Conservation (phyloP, 352 stramenopile species). For the Nothophytophthora sp. region DNA sequence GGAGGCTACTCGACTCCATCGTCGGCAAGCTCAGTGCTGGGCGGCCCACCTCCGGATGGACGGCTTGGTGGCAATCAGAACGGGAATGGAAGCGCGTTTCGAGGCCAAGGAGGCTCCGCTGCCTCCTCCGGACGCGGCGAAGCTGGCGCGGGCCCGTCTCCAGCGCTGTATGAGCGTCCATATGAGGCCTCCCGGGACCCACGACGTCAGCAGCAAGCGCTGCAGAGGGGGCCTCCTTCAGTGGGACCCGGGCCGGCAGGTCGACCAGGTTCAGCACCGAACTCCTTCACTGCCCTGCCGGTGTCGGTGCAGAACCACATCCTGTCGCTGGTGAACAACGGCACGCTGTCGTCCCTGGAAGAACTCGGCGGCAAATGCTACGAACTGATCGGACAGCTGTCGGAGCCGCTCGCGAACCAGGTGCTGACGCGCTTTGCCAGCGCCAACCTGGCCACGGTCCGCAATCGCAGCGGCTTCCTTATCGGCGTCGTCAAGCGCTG, state of each 20-base stretch:
- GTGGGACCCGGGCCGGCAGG: no score
- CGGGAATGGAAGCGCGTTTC: slow-evolving; percentile 15
- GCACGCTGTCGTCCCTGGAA: slow-evolving; percentile 60
- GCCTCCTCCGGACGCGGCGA: neutral
- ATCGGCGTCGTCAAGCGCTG: slow-evolving; percentile 82
- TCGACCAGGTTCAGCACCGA: no score
- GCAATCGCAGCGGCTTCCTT: slow-evolving; percentile 82
- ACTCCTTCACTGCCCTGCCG: slow-evolving; percentile 39
- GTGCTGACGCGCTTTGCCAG: slow-evolving; percentile 73
- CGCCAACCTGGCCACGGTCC: slow-evolving; percentile 67
- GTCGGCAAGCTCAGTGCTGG: slow-evolving; percentile 28
- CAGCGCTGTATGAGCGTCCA: slow-evolving; percentile 31
- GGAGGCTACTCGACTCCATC: slow-evolving; percentile 12
- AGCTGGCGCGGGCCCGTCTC: slow-evolving; percentile 3
- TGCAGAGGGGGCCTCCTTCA: slow-evolving; percentile 19
- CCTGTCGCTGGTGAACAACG: slow-evolving; percentile 55
- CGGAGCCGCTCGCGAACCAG: slow-evolving; percentile 73
- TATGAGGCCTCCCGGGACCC: slow-evolving; percentile 30
- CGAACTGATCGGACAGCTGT: slow-evolving; percentile 74
- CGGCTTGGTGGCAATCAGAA: slow-evolving; percentile 23
- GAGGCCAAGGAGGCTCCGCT: slow-evolving; percentile 19
- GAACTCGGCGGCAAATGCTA: slow-evolving; percentile 84
- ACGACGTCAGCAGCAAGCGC: slow-evolving; percentile 23
- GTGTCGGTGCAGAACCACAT: slow-evolving; percentile 72
- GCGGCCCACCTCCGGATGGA: slow-evolving; percentile 26